A percentile compares a stretch with the other conserved stretches of the same genome.
Evolutionary conservation across 2,329 filamentous ascomycete genomes (phyloP).

Genomic region (Cladophialophora bantiana): DNA sequence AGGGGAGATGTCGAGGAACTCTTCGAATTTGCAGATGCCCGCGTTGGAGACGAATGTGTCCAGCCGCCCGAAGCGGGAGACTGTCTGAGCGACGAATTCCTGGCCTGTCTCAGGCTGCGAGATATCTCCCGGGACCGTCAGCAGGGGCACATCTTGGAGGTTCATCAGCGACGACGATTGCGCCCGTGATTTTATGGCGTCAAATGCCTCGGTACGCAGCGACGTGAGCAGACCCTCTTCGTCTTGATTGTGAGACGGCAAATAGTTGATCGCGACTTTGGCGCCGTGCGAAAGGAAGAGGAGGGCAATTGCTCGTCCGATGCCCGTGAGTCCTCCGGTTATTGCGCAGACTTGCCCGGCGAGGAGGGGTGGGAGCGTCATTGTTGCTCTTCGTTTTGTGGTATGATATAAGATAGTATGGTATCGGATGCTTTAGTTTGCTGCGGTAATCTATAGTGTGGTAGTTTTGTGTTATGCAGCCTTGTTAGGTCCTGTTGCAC

Average conservation of each 20-base stretch:
- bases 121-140: slow-evolving; percentile 78
- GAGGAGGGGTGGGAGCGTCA: slow-evolving; percentile 39
- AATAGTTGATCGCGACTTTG: slow-evolving; percentile 44
- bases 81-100: slow-evolving; percentile 65
- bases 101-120: slow-evolving; percentile 74
- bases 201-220: slow-evolving; percentile 38
- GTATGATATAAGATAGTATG: background rate
- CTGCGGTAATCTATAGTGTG: no score
- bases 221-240: slow-evolving; percentile 39
- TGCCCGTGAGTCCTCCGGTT: slow-evolving; percentile 85
- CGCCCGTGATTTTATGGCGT: slow-evolving; percentile 38
- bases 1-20: slow-evolving; percentile 78
- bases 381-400: background rate
- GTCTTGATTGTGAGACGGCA: slow-evolving; percentile 40
- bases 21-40: slow-evolving; percentile 75
- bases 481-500: no score
- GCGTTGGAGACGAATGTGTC: slow-evolving; percentile 47
- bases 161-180: slow-evolving; percentile 14
- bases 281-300: slow-evolving; percentile 63
- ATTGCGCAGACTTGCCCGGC: slow-evolving; percentile 80
- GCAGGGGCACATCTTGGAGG: slow-evolving; percentile 43
- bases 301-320: slow-evolving; percentile 83
- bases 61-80: slow-evolving; percentile 42
- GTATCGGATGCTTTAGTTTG: background rate
- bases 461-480: no score